Evolutionary conservation across 2,329 filamentous ascomycete species (phyloP), one percentile per base, ranked within the genome.

Genomic region (Amylocarpus encephaloides): DNA sequence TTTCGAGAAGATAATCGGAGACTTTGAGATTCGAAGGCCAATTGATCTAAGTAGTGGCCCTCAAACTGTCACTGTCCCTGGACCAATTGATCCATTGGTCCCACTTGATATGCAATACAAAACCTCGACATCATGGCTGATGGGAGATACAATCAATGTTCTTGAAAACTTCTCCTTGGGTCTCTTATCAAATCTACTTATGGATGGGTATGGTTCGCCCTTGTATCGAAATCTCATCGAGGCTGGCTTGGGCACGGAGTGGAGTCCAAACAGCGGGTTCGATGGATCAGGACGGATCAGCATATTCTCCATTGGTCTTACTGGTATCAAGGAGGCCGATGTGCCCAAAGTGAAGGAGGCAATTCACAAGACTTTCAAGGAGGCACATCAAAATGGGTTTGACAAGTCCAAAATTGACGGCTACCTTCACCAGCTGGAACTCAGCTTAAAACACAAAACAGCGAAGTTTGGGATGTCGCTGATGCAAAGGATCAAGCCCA

Each of bases 161-260:
- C 73, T 95, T 1, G 91, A 98, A 68, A 90, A 88, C 0, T 97
- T 97, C 67, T 88, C 89, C 0, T 70, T 96, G 5, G 82, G 86
- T 2, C 76, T 98, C 7, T 72, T 97, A 32, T 88, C 88, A 3
- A 89, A 86, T 1, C 72, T 98, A 13, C 71, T 98, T 9, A 85
- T 95, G 71, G 91, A 95, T 66, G 93, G 93, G 5, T 98, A 97
- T 66, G 92, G 93, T 12, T 96, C 93, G 5, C 93, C 93, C 0
- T 71, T 98, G 49, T 97, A 97, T 67, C 84, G 84, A 54, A 88
- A 86, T 1, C 74, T 98, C 51, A 87, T 98, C 48, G 92, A 97
- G 67, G 82, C 86, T 42, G 91, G 90, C 0, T 78, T 98, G 35
- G 93, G 93, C 18, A 88, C 89, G 0, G 92, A 95, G 62, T 98